Conservation (phyloP, 2,329 filamentous ascomycete species). For the Trichophyton rubrum region DNA sequence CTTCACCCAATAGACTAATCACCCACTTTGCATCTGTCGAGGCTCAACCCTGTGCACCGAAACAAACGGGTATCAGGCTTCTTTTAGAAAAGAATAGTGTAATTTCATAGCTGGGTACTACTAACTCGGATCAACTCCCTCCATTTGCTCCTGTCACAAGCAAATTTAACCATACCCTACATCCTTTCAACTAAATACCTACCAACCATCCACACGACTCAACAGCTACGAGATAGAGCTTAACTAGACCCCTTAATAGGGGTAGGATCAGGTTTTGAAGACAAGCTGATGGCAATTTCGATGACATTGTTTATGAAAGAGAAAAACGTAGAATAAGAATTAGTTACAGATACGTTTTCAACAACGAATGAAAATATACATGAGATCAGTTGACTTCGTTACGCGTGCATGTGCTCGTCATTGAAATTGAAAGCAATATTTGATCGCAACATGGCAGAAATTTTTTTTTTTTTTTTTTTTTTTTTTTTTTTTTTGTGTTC, state of each 20-base stretch:
- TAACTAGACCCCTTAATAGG: not conserved
- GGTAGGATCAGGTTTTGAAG: not conserved
- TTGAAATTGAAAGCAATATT: not conserved
- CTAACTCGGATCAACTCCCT: not conserved
- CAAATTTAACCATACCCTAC: not conserved
- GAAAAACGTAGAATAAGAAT: not conserved
- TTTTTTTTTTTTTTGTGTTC: too few species aligned
- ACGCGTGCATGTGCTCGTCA: not conserved
- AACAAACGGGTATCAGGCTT: not conserved
- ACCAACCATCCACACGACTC: not conserved
- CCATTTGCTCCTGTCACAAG: not conserved
- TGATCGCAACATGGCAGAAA: not conserved
- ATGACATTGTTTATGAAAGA: not conserved
- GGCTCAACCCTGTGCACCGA: slow-evolving; percentile 10
- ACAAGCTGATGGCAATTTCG: not conserved
- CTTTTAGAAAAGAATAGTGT: not conserved
- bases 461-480: too few species aligned
- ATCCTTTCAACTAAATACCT: not conserved
- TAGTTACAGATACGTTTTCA: not conserved
- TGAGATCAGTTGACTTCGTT: slow-evolving; percentile 2
- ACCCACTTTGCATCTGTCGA: not conserved
- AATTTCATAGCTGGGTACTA: not conserved
- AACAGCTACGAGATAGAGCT: not conserved
- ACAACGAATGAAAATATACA: slow-evolving; percentile 4
- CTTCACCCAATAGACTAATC: slow-evolving; percentile 40